Percentiles rank a stretch among this genome's conserved stretches.
Evolutionary conservation across 352 stramenopile genomes (phyloP).

Genomic region (Phytophthora pini): DNA sequence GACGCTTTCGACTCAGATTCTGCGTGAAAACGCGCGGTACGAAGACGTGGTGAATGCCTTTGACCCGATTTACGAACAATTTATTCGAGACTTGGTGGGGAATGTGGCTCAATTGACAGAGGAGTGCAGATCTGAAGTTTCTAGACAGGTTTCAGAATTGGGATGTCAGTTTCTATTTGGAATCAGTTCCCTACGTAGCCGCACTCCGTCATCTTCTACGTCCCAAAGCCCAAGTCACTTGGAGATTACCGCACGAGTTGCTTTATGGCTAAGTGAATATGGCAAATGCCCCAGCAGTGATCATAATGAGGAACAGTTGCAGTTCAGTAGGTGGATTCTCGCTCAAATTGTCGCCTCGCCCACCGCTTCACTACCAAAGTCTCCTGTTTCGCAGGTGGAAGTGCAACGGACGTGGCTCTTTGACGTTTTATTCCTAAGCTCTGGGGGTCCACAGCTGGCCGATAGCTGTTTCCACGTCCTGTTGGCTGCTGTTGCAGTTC

Average conservation of each 20-base stretch:
- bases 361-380: background rate
- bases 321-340: conserved; percentile 47
- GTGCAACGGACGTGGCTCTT: conserved; percentile 64
- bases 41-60: conserved; percentile 50
- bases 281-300: conserved; percentile 1
- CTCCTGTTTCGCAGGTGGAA: conserved; percentile 22
- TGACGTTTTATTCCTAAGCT: conserved; percentile 57
- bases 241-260: conserved; percentile 10
- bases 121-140: background rate
- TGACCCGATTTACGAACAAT: conserved; percentile 36
- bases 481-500: conserved; percentile 24
- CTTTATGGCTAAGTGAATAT: conserved; percentile 20
- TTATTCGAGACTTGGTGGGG: conserved; percentile 30
- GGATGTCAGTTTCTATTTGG: conserved; percentile 52
- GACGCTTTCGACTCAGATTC: conserved; percentile 26
- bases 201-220: background rate
- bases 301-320: conserved; percentile 16
- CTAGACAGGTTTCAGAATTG: conserved; percentile 26
- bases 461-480: conserved; percentile 41
- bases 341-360: conserved; percentile 28
- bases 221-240: background rate
- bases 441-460: conserved; percentile 30
- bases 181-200: conserved; percentile 32
- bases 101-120: conserved; percentile 4
- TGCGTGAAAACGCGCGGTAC: conserved; percentile 40